Evolutionary conservation across 2,329 filamentous ascomycete species (phyloP).

Genomic region (Sarocladium oryzae): DNA sequence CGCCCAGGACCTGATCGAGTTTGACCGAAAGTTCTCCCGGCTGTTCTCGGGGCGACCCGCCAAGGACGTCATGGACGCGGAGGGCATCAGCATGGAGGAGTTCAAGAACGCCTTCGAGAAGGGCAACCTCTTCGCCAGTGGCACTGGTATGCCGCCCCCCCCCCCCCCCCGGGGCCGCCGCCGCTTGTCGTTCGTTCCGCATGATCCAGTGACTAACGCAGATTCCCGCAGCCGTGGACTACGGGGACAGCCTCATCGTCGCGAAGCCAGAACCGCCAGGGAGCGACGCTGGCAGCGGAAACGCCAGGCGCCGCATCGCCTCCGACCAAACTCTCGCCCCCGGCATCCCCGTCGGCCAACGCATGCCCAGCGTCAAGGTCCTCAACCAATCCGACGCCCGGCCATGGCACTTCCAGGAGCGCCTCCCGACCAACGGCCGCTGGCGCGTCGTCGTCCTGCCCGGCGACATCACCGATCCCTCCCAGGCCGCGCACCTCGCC

Average conservation of each 20-base stretch:
- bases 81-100: constrained; percentile 54
- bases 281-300: constrained; percentile 32
- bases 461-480: constrained; percentile 42
- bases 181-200: no score
- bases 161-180: no score
- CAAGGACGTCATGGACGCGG: constrained; percentile 52
- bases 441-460: constrained; percentile 57
- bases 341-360: constrained; percentile 43
- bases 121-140: constrained; percentile 53
- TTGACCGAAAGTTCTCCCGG: constrained; percentile 51
- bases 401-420: constrained; percentile 53
- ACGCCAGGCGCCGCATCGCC: constrained; percentile 13
- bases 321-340: constrained; percentile 25
- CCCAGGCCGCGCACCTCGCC: constrained; percentile 38
- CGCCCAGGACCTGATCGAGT: constrained; percentile 59
- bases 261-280: constrained; percentile 45
- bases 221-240: constrained; percentile 41
- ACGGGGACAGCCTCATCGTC: constrained; percentile 48
- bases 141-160: constrained; percentile 37
- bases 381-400: constrained; percentile 49
- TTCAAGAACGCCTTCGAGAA: constrained; percentile 57
- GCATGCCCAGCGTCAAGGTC: constrained; percentile 53
- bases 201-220: not conserved
- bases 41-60: constrained; percentile 52
- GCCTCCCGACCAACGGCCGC: constrained; percentile 48